These are phyloP conservation scores for Blastobotrys indianensis DNA, from an alignment of 1,139 yeast species.

Conservation along the genomic window DNA sequence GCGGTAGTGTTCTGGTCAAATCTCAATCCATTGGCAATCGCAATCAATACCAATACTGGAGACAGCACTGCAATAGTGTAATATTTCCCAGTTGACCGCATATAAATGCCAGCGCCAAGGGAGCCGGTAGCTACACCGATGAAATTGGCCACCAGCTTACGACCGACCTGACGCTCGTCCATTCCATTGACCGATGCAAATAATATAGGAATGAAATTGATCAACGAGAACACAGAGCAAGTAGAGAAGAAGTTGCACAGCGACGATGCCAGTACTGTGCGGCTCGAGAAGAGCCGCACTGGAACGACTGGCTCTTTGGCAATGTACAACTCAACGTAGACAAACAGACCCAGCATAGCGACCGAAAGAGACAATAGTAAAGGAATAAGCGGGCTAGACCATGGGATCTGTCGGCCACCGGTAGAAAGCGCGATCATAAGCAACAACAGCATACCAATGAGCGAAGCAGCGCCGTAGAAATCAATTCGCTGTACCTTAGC, in stretches of 20 bases:
- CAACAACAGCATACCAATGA: conserved; percentile 49
- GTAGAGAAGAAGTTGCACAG: conserved; percentile 61
- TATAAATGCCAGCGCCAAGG: conserved; percentile 60
- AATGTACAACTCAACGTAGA: conserved; percentile 46
- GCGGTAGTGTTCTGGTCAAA: conserved; percentile 16
- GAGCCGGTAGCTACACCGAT: conserved; percentile 67
- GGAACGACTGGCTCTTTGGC: conserved; percentile 69
- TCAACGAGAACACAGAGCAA: conserved; percentile 48
- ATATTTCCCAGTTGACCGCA: conserved; percentile 66
- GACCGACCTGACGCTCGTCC: conserved; percentile 55
- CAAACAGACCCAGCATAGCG: conserved; percentile 24
- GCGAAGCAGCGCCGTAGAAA: conserved; percentile 58
- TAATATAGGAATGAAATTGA: conserved; percentile 62
- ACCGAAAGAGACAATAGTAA: conserved; percentile 26
- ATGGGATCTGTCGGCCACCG: conserved; percentile 55
- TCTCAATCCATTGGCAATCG: conserved; percentile 35
- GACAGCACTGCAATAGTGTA: conserved; percentile 44
- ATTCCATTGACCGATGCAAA: conserved; percentile 52
- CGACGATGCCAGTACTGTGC: conserved; percentile 60
- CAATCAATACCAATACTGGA: conserved; percentile 44
- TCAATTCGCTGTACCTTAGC: conserved; percentile 46
- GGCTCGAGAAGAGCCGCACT: conserved; percentile 45
- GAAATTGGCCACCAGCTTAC: conserved; percentile 59
- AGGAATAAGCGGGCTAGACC: conserved; percentile 36
- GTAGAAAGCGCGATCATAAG: conserved; percentile 61